Percentiles rank a stretch among this genome's conserved stretches.
Evolutionary conservation across 306 rosid genomes (phyloP).

Genomic region (Lathyrus oleraceus): DNA sequence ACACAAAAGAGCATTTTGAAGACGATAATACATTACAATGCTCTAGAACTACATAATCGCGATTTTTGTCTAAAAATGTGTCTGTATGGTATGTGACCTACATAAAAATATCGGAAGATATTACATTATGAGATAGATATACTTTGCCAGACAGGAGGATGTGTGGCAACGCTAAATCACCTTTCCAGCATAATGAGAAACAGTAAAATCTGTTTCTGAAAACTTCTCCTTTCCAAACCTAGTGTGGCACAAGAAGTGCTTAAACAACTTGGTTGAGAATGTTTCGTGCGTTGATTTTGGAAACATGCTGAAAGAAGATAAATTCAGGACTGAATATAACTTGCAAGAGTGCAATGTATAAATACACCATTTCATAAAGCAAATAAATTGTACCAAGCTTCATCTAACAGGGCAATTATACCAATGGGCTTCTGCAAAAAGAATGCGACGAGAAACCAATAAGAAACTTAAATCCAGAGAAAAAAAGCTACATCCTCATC

Average conservation of each 20-base stretch:
- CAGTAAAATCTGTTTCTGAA: constrained; percentile 88
- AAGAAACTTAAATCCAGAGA: constrained; percentile 25
- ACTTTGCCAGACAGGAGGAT: constrained; percentile 28
- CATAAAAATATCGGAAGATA: constrained; percentile 28
- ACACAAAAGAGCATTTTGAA: constrained; percentile 76
- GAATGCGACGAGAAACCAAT: constrained; percentile 42
- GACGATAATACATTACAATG: constrained; percentile 86
- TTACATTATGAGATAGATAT: constrained; percentile 13
- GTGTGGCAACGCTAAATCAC: constrained; percentile 42
- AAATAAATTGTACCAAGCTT: constrained; percentile 85
- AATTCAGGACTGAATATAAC: constrained; percentile 49
- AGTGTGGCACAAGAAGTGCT: constrained; percentile 65
- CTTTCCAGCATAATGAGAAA: constrained; percentile 99
- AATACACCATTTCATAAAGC: constrained; percentile 52
- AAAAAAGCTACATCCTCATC: neutral
- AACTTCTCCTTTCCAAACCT: constrained; percentile 85
- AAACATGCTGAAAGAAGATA: constrained; percentile 77
- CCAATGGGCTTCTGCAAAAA: constrained; percentile 95
- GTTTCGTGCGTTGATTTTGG: constrained; percentile 89
- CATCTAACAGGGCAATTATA: constrained; percentile 86
- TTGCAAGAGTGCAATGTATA: constrained; percentile 25
- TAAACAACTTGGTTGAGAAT: constrained; percentile 92
- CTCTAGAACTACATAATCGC: constrained; percentile 93
- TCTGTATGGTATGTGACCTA: constrained; percentile 95
- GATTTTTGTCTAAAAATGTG: constrained; percentile 86